A percentile compares a stretch with the other conserved stretches of the same genome.
These are phyloP conservation scores for Farysia itapuensis DNA, from an alignment of 1,284 basidiomycete genomes.

Conservation along the genomic window DNA sequence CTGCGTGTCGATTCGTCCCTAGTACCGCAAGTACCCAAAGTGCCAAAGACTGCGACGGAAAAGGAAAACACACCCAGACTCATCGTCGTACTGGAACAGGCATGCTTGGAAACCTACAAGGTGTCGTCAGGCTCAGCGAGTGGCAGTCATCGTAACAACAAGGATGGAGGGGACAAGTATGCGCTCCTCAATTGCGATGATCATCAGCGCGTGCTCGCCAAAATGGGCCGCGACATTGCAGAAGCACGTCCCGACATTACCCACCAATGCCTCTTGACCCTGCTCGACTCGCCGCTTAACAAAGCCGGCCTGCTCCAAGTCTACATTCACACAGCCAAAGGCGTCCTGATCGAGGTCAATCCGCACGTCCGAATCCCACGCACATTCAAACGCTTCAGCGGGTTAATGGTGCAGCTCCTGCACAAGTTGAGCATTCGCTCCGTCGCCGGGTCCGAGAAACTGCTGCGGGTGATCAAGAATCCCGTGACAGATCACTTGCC, in stretches of 20 bases:
- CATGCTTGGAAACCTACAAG: conserved; percentile 93
- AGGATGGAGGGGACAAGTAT: conserved; percentile 73
- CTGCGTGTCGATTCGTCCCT: conserved; percentile 49
- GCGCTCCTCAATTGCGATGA: conserved; percentile 98
- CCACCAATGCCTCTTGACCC: conserved; percentile 95
- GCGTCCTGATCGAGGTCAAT: conserved; percentile 97
- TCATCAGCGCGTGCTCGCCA: conserved; percentile 96
- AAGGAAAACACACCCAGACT: conserved; percentile 61
- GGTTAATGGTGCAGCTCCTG: conserved; percentile 97
- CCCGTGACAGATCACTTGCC: conserved; percentile 94
- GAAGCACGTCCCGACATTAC: conserved; percentile 98
- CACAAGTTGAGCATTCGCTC: conserved; percentile 94
- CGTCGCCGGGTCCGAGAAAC: conserved; percentile 92
- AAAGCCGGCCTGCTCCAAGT: conserved; percentile 95
- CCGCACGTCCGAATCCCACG: conserved; percentile 94
- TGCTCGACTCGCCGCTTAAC: conserved; percentile 96
- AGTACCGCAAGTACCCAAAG: conserved; percentile 54
- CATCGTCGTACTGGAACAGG: conserved; percentile 88
- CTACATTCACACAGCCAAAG: conserved; percentile 96
- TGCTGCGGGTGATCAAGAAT: conserved; percentile 98
- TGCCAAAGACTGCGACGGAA: conserved; percentile 52
- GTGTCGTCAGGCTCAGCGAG: conserved; percentile 66
- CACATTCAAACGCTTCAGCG: conserved; percentile 98
- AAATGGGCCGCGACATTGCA: conserved; percentile 95
- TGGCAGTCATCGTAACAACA: conserved; percentile 58